Evolutionary conservation across 2,329 filamentous ascomycete species (phyloP), one percentile per base, ranked within the genome.

Genomic region (Curvularia sp.): DNA sequence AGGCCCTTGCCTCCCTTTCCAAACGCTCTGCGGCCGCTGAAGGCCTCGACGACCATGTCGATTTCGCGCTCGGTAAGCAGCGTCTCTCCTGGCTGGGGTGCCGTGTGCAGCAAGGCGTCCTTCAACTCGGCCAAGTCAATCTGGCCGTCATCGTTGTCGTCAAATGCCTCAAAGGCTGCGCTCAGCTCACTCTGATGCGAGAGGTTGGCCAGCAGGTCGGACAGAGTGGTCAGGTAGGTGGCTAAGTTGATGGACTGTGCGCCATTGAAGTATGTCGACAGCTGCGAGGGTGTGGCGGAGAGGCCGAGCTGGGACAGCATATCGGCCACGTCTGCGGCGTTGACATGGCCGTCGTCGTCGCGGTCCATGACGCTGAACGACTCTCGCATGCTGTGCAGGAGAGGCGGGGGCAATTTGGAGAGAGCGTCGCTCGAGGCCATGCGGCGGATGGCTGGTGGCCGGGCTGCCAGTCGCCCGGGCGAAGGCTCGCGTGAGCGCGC

Each of bases 131-230:
- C 85, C 20, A 96, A 80, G 73, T 98, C 93, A 39, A 98, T 88
- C 77, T 97, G 93, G 3, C 95, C 95, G 69, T 91, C 95, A 75
- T 99, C 95, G 63, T 96, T 93, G 62, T 96, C 91, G 72, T 99
- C 95, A 74, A 98, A 98, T 0, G 95, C 95, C 2, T 92, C 92
- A 67, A 99, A 94, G 0, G 95, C 95, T 1, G 93, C 94, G 20
- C 92, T 81, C 9, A 99, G 84, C 74, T 99, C 95, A 15, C 87
- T 85, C 22, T 88, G 86, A 0, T 91, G 88, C 0, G 92, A 96
- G 18, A 98, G 82, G 0, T 88, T 85, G 1, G 87, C 86, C 3
- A 98, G 82, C 2, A 91, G 85, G 9, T 86, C 85, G 0, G 93
- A 91, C 1, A 99, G 82, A 1, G 88, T 89, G 72, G 92, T 94